Evolutionary conservation across 2,329 filamentous ascomycete genomes (phyloP), one percentile per base, ranked within the genome.

Genomic region (Emericellopsis cladophorae): DNA sequence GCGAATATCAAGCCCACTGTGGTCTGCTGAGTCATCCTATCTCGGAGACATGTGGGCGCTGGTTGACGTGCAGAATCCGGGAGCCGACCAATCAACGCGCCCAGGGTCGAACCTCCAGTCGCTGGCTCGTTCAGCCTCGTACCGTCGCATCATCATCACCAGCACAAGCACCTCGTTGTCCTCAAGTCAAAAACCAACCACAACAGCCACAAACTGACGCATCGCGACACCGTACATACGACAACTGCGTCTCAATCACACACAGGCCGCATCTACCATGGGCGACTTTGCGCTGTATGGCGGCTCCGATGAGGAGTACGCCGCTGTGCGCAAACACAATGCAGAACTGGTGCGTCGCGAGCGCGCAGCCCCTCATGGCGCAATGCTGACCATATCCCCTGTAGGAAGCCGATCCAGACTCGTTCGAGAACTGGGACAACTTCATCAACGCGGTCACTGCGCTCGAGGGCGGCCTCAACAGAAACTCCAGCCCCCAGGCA

Each of bases 401-500:
- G 44, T 48, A 78, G 74, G 72, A 78, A 46, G 58, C 64, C 51
- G 85, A 95, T 49, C 75, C 86, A 11, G 92, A 98, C 60, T 89
- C 86, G 56, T 96, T 95, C 54, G 90, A 95, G 52, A 75, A 76
- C 45, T 98, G 92, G 92, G 90, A 96, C 63, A 90, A 87, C 60
- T 76, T 96, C 42, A 80, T 95, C 49, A 80, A 80, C 52, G 79
- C 81, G 39, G 85, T 82, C 49, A 87, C 95, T 59, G 71, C 72
- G 39, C 80, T 95, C 47, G 92, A 98, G 56, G 90, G 89, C 45
- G 92, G 90, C 43, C 75, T 98, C 47, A 95, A 93, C 59, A 84
- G 92, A 52, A 98, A 98, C 65, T 96, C 92, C 34, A 95, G 85
- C 57, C 89, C 92, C 1, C 85, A 93, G 55, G 86, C 92, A 23